Conservation (phyloP, 1,284 basidiomycete species). For the Tetrapyrgos nigripes region DNA sequence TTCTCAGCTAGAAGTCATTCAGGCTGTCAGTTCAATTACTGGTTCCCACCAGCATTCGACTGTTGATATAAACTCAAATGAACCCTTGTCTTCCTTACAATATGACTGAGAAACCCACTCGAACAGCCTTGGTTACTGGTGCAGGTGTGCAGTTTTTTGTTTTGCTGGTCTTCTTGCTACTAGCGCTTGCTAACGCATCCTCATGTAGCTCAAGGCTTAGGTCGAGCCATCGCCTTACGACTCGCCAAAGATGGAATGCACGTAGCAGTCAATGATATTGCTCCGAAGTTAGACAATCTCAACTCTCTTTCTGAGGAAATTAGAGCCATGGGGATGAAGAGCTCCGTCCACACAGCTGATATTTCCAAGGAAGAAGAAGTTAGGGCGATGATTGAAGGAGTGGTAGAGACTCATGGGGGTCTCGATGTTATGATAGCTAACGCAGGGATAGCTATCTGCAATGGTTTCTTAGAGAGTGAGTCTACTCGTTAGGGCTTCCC, state of each 20-base stretch:
- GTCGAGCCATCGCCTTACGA: slow-evolving; percentile 46
- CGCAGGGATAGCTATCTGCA: slow-evolving; percentile 21
- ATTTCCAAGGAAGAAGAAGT: slow-evolving; percentile 34
- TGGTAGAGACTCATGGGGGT: slow-evolving; percentile 30
- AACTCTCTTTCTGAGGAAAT: slow-evolving; percentile 15
- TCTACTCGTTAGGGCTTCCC: too few species aligned
- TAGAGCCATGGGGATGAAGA: not conserved
- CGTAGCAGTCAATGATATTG: slow-evolving; percentile 26
- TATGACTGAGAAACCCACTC: not conserved
- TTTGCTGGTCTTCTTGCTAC: not conserved
- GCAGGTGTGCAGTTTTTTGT: slow-evolving; percentile 14
- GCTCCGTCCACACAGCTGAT: slow-evolving; percentile 27
- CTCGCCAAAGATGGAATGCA: slow-evolving; percentile 34
- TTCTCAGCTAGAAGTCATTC: not conserved
- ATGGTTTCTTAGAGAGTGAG: slow-evolving; percentile 23
- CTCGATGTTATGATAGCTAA: slow-evolving; percentile 38
- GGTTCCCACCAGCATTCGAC: too few species aligned
- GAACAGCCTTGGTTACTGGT: slow-evolving; percentile 15
- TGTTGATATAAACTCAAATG: too few species aligned
- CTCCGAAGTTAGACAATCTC: slow-evolving; percentile 16
- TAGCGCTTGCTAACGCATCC: not conserved
- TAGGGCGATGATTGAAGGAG: slow-evolving; percentile 24
- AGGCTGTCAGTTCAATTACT: too few species aligned
- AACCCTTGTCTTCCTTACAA: too few species aligned
- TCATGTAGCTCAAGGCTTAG: slow-evolving; percentile 46